These are phyloP conservation scores for Penicillium antarcticum DNA, from an alignment of 495 filamentous ascomycete genomes.

Conservation along the genomic window DNA sequence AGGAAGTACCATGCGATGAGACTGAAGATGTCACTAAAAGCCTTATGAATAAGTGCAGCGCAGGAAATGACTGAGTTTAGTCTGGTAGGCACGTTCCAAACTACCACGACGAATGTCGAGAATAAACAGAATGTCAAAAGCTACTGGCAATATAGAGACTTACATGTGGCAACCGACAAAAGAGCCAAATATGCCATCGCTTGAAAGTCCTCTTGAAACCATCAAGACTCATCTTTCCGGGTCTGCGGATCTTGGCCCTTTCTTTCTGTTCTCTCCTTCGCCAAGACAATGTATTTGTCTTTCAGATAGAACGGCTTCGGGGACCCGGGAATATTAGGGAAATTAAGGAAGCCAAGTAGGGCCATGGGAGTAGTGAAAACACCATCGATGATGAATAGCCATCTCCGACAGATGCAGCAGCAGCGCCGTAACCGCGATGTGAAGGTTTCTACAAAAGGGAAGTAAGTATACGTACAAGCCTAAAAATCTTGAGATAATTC, in stretches of 20 bases:
- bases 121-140: slow-evolving; percentile 32
- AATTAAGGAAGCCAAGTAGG: slow-evolving; percentile 40
- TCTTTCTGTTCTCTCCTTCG: slow-evolving; percentile 28
- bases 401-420: slow-evolving; percentile 43
- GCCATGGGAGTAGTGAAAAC: slow-evolving; percentile 50
- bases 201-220: slow-evolving; percentile 40
- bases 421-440: slow-evolving; percentile 39
- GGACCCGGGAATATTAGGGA: slow-evolving; percentile 47
- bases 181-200: slow-evolving; percentile 49
- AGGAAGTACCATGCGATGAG: slow-evolving; percentile 48
- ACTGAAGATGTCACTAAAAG: slow-evolving; percentile 5
- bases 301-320: slow-evolving; percentile 40
- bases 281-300: slow-evolving; percentile 31
- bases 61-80: slow-evolving; percentile 29
- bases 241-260: slow-evolving; percentile 26
- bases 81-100: slow-evolving; percentile 41
- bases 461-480: slow-evolving; percentile 34
- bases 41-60: too few relatives aligned
- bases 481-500: slow-evolving; percentile 47
- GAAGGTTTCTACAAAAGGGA: slow-evolving; percentile 37
- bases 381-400: slow-evolving; percentile 49
- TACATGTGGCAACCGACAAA: slow-evolving; percentile 44
- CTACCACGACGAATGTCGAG: slow-evolving; percentile 40
- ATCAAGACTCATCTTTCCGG: slow-evolving; percentile 34
- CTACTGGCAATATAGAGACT: slow-evolving; percentile 33